Base-by-base conservation (phyloP, 495 filamentous ascomycete species). In the Talaromyces borbonicus region DNA sequence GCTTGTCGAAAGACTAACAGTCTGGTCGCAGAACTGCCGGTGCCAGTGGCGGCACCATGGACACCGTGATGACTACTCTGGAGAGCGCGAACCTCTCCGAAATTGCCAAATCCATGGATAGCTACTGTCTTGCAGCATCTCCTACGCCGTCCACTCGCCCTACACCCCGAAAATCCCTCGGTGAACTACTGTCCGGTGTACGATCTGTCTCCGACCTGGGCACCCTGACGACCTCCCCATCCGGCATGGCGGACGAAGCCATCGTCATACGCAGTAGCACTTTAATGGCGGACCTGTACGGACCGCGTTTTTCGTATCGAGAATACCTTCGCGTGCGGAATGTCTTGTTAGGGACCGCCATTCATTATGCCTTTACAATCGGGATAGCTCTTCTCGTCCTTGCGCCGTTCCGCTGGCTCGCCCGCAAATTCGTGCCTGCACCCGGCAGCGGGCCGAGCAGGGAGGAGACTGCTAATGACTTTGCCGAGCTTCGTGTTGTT, bases 251-350 rank as follows among this genome's bases (percentile, higher is more conserved):
- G 0, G 85, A 95, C 51, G 62, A 72, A 5, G 74, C 79, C 18
- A 74, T 83, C 33, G 81, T 92, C 6, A 75, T 90, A 45, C 80
- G 88, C 43, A 79, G 74, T 30, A 92, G 87, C 80, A 85, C 82
- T 3, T 58, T 95, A 3, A 69, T 87, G 46, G 71, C 77, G 9
- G 67, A 72, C 4, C 63, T 73, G 35, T 92, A 93, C 61, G 88
- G 88, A 0, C 72, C 77, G 4, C 73, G 76, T 3, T 95, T 95
- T 60, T 68, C 72, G 24, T 88, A 83, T 59, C 68, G 65, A 24
- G 81, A 89, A 55, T 87, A 81, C 57, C 67, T 79, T 58, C 74
- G 69, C 25, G 73, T 79, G 0, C 70, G 74, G 8, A 87, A 78
- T 54, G 63, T 62, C n/a, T 41, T 85, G 18, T 52, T 60, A 5